Evolutionary conservation across 768 basidiomycete species (phyloP).

Genomic region (Lactarius hatsudake): DNA sequence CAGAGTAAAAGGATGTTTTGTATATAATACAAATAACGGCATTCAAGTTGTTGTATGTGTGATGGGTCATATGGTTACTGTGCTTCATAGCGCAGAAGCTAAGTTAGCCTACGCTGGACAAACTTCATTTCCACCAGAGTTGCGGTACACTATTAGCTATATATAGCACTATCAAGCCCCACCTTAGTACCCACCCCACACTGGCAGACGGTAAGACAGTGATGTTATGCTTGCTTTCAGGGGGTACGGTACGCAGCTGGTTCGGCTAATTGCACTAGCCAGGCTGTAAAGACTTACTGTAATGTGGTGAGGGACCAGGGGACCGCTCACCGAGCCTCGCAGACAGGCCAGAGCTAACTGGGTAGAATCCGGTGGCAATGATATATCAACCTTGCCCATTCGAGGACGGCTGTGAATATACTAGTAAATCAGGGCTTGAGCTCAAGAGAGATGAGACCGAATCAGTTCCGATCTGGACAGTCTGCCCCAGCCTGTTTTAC

Average conservation of each 20-base stretch:
- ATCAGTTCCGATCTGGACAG: neutral
- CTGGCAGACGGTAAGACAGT: neutral
- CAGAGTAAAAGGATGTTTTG: slow-evolving; percentile 6
- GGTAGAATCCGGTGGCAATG: neutral
- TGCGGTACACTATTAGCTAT: neutral
- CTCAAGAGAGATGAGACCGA: neutral
- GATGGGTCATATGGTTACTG: neutral
- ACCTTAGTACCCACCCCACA: neutral
- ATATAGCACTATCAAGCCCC: neutral
- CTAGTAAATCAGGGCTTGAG: no score
- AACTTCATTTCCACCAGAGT: neutral
- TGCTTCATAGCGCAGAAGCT: neutral
- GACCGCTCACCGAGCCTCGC: no score
- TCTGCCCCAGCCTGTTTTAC: neutral
- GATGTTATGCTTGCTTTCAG: neutral
- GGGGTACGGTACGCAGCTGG: no score
- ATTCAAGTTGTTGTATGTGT: neutral
- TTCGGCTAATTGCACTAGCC: no score
- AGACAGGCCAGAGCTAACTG: no score
- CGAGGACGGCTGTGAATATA: neutral
- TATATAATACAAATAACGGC: neutral
- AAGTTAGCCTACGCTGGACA: neutral
- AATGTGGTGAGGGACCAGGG: no score
- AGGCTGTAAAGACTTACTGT: no score
- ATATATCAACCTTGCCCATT: neutral